Evolutionary conservation across 2,329 filamentous ascomycete species (phyloP), one percentile per base, ranked within the genome.

Genomic region (Alternaria brassicae): DNA sequence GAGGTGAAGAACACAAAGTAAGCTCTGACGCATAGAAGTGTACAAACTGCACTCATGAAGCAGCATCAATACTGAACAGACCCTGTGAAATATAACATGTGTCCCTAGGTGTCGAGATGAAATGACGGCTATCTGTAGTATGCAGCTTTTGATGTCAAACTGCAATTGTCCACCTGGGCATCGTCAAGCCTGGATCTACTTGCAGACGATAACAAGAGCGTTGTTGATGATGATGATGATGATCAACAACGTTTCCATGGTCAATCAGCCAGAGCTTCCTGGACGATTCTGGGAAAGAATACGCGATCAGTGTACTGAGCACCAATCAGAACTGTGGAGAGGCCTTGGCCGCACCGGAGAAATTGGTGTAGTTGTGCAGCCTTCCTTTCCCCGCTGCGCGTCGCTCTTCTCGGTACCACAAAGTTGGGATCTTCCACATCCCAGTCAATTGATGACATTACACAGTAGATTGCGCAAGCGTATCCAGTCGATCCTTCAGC

Each of bases 321-420:
- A 54, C 27, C 21, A 48, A 48, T n/a, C 44, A 48, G 19, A 47
- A 32, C 7, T 41, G 28, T 23, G 50, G 50, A 51, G 30, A 25
- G 37, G 34, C 23, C 17, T 36, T 53, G 41, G 40, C 42, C 28
- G 34, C 19, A 27, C 30, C 28, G 50, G 36, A 42, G 25, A 48
- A 39, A 54, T 17, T 34, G 21, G 50, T 54, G 36, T 54, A 42
- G 56, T 25, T 12, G 23, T 47, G 32, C 27, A 45, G 40, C 41
- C 21, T 48, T 36, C 50, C 42, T 52, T 48, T 53, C 41, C 56
- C 56, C 51, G 56, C 56, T 55, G 44, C 39, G 34, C 40, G 40
- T 44, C 39, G 41, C 25, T 27, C 48, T 37, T 54, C 27, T 50
- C 45, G 45, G 56, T 56, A 55, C 56, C 44, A 49, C 30, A 32